Base-by-base conservation (phyloP, 371 early-diverging fungal genomes). In the Mortierella sp. region DNA sequence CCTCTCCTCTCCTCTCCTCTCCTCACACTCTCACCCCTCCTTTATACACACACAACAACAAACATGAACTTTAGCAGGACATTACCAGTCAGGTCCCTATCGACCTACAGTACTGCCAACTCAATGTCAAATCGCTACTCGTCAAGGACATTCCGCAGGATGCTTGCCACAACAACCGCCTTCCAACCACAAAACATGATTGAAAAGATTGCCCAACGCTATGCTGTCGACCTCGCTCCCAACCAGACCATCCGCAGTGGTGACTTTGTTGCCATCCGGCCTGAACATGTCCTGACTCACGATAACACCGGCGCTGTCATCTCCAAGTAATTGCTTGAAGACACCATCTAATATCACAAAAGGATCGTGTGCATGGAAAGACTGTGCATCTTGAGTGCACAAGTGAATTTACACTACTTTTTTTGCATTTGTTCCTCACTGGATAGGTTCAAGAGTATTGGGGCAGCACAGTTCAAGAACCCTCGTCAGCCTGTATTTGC, bases 271-370 rank as follows among this genome's bases (percentile, higher is more conserved):
- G 92, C 95, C 28, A 97, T 99, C 80, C 93, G 92, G 21, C 99
- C 99, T 31, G 94, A 95, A 57, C 96, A 97, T 86, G 92, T 97
- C 45, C 93, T 98, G 91, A 99, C 99, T 1, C 99, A 99, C 88
- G 99, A 99, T 88, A 99, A 99, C 82, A 97, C 99, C 0, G 98
- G 95, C 34, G 97, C 97, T 10, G 98, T 98, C 55, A 96, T 97
- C 77, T 91, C 92, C 76, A 97, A 97, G 96, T 96, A 90, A 86
- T 92, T 80, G 26, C 28, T 31, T 38, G 3, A 38, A 38, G 5
- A 38, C 42, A 38, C 42, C 42, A 38, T 38, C 42, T 1, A 5
- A 5, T 38, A 38, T 38, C 5, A 38, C 42, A 38, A 38, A 38
- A 38, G 42, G 5, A 5, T 5, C 5, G 42, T 38, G 42, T 13